Evolutionary conservation across 148 eudicot genomes (phyloP).

Genomic region (Rhododendron molle): DNA sequence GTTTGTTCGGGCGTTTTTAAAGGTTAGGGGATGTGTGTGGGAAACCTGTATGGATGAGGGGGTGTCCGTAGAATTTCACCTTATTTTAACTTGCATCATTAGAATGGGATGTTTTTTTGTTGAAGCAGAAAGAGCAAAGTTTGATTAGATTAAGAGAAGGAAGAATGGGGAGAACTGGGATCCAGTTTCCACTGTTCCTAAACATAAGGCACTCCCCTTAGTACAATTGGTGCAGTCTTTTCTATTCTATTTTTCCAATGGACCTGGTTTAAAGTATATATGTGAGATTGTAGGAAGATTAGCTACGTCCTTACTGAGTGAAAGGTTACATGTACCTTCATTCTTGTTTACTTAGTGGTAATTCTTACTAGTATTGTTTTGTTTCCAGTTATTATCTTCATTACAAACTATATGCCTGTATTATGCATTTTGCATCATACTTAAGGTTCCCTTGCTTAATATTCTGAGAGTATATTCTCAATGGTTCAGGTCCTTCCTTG

Average conservation of each 20-base stretch:
- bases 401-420: background rate
- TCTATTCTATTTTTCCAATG: background rate
- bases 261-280: background rate
- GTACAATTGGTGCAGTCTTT: background rate
- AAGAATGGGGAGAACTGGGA: background rate
- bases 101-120: background rate
- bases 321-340: background rate
- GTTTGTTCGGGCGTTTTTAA: too few species aligned
- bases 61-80: too few species aligned
- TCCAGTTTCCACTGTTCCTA: background rate
- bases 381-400: background rate
- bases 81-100: background rate
- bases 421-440: background rate
- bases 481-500: conserved; percentile 83
- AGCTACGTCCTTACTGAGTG: background rate
- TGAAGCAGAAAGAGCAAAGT: background rate
- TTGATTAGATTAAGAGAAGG: background rate
- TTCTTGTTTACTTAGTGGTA: background rate
- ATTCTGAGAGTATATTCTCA: conserved; percentile 8
- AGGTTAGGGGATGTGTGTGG: too few species aligned
- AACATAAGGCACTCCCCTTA: background rate
- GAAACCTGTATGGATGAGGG: too few species aligned
- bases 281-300: conserved; percentile 4
- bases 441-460: background rate
- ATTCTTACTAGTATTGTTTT: background rate